Base-by-base conservation (phyloP, 192 early-diverging fungal species). In the Mortierella hygrophila region DNA sequence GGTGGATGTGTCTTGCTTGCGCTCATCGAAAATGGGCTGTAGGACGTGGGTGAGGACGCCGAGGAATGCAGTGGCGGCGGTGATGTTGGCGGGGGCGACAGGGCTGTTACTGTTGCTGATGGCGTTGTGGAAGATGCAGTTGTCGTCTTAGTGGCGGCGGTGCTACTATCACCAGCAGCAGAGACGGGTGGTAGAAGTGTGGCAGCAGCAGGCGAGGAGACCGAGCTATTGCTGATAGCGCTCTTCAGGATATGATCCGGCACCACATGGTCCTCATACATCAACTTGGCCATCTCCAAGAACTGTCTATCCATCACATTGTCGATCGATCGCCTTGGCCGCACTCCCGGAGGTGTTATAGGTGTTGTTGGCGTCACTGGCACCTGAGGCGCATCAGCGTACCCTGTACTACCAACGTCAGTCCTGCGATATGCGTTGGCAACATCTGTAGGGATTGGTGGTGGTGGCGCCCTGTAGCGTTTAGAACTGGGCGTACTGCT, bases 401-500 rank as follows among this genome's bases (percentile, higher is more conserved):
- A 38, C 15, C 46, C 42, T 21, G 57, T 20, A 38, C 21, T 32
- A 40, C 20, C 29, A 46, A 37, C 57, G 15, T 57, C 37, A 2
- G 26, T 46, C 21, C 29, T 47, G 3, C 60, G 60, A 32, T 35
- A 65, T 29, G 49, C 52, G 32, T 60, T 70, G 8, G 54, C 74
- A 6, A 74, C 40, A 37, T 72, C 69, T 2, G 84, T 86, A 1
- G 84, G 84, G 65, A 86, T 86, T 3, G 84, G 84, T 16, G 84
- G 84, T 35, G 84, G 84, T 72, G 84, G 84, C 4, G 79, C 84
- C 42, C 60, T 80, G 76, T 86, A 86, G 54, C 69, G 77, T 52
- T 81, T 86, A 5, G 84, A 74, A 29, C 44, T 81, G 0, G 49
- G 35, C 0, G 57, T 68, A 41, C 9, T 76, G 26, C 55, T 76